Percentiles rank a stretch among this genome's conserved stretches.
These are phyloP conservation scores for Hyphopichia khmerensis DNA, from an alignment of 1,139 yeast genomes.

Conservation along the genomic window DNA sequence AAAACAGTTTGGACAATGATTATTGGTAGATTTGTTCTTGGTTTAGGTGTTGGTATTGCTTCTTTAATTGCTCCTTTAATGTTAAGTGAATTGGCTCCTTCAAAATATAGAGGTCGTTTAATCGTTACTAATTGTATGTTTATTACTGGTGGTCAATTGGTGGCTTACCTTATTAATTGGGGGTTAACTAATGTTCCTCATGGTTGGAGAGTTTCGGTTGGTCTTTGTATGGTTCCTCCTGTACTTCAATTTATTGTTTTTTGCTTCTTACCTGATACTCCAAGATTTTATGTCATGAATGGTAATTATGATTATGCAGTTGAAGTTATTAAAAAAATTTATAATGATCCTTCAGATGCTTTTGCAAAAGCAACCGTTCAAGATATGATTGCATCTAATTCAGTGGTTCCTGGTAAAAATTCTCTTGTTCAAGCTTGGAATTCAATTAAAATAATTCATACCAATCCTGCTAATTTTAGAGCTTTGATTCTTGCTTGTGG, in stretches of 20 bases:
- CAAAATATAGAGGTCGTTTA: slow-evolving; percentile 84
- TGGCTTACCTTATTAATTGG: slow-evolving; percentile 92
- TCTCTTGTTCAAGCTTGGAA: slow-evolving; percentile 56
- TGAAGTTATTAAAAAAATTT: slow-evolving; percentile 58
- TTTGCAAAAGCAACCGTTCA: slow-evolving; percentile 57
- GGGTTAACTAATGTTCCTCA: slow-evolving; percentile 70
- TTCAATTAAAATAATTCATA: slow-evolving; percentile 68
- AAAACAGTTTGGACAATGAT: slow-evolving; percentile 88
- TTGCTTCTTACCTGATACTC: slow-evolving; percentile 90
- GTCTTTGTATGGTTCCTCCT: slow-evolving; percentile 86
- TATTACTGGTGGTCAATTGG: slow-evolving; percentile 86
- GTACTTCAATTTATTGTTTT: slow-evolving; percentile 73
- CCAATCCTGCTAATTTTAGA: slow-evolving; percentile 77
- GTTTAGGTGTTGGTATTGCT: slow-evolving; percentile 95
- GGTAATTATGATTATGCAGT: slow-evolving; percentile 66
- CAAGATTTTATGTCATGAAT: slow-evolving; percentile 78
- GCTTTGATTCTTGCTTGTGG: slow-evolving; percentile 90
- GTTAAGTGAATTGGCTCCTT: slow-evolving; percentile 90
- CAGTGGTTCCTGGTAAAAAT: slow-evolving; percentile 62
- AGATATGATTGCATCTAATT: slow-evolving; percentile 57
- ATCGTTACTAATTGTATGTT: slow-evolving; percentile 68
- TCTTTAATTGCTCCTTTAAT: slow-evolving; percentile 87
- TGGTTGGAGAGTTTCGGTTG: slow-evolving; percentile 94
- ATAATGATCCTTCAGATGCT: slow-evolving; percentile 55
- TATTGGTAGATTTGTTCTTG: slow-evolving; percentile 86